phyloP scores from a whole-genome alignment of 176 grass and related monocot genomes.

The Melocanna baccifera region DNA sequence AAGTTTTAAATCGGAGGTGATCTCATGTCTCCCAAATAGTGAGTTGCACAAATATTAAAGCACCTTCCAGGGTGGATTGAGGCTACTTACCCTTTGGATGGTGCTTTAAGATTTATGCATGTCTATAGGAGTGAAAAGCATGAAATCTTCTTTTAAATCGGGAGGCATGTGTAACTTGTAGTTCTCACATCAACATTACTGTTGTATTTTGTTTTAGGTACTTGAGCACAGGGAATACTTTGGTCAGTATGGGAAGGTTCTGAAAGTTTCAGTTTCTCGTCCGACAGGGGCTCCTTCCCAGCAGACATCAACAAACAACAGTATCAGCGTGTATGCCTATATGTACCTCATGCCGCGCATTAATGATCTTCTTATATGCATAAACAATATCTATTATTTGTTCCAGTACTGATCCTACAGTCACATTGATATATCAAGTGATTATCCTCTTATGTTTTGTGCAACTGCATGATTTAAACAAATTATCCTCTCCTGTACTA shows the following conservation, averaged over 20 bases:
- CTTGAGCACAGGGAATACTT: slow-evolving; percentile 97
- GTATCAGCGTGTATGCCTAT: slow-evolving; percentile 81
- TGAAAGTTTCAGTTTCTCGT: slow-evolving; percentile 96
- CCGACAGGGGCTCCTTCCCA: slow-evolving; percentile 60
- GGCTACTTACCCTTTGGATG: too few species aligned
- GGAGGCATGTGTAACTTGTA: background rate
- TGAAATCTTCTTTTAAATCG: background rate
- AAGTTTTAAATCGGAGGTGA: background rate
- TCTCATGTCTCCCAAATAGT: too few species aligned
- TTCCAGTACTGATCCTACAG: background rate
- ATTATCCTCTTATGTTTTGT: background rate
- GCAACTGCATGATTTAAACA: background rate
- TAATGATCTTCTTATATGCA: slow-evolving; percentile 1
- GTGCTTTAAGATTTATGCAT: too few species aligned
- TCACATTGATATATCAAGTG: background rate
- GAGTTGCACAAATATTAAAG: too few species aligned
- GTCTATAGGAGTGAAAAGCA: too few species aligned
- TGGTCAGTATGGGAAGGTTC: slow-evolving; percentile 94
- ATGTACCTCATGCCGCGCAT: background rate
- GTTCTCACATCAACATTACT: background rate
- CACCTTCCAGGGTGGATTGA: too few species aligned
- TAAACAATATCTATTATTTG: background rate
- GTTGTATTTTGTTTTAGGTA: slow-evolving; percentile 48
- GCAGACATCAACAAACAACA: slow-evolving; percentile 66
- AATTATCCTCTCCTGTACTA: background rate